A percentile compares a stretch with the other conserved stretches of the same genome.
Evolutionary conservation across 2,329 filamentous ascomycete species (phyloP).

Genomic region (Macrophomina tecta): DNA sequence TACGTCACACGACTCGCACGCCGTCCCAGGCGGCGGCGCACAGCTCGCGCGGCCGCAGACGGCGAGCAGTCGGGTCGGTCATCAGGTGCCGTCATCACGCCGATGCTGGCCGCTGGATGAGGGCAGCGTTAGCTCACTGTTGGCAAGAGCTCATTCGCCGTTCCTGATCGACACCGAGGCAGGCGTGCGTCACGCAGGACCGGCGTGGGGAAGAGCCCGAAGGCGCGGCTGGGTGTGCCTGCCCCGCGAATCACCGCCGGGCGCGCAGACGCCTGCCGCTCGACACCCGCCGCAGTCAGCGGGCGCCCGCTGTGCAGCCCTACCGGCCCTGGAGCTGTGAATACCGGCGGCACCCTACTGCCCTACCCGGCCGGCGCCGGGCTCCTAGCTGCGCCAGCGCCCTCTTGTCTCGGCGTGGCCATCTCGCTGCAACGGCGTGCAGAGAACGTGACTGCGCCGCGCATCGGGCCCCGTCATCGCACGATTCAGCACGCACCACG

Average conservation of each 20-base stretch:
- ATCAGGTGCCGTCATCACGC: constrained; percentile 22
- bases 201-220: constrained; percentile 23
- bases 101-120: constrained; percentile 5
- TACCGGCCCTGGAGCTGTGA: background rate
- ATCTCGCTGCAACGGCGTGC: too few species aligned
- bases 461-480: background rate
- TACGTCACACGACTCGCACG: constrained; percentile 25
- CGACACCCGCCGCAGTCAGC: constrained; percentile 5
- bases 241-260: constrained; percentile 10
- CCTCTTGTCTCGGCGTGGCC: background rate
- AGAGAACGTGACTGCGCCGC: background rate
- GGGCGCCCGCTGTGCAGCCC: constrained; percentile 17
- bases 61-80: background rate
- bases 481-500: background rate
- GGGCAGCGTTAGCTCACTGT: constrained; percentile 2
- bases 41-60: background rate
- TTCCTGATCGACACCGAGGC: constrained; percentile 21
- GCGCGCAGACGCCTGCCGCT: background rate
- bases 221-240: constrained; percentile 21
- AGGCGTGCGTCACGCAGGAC: constrained; percentile 25
- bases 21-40: background rate
- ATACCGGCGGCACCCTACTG: background rate
- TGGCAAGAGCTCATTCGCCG: constrained; percentile 25
- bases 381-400: background rate
- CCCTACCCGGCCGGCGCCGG: constrained; percentile 1